Evolutionary conservation across 257 asterid species (phyloP), one percentile per base, ranked within the genome.

Genomic region (Nicotiana knightiana): DNA sequence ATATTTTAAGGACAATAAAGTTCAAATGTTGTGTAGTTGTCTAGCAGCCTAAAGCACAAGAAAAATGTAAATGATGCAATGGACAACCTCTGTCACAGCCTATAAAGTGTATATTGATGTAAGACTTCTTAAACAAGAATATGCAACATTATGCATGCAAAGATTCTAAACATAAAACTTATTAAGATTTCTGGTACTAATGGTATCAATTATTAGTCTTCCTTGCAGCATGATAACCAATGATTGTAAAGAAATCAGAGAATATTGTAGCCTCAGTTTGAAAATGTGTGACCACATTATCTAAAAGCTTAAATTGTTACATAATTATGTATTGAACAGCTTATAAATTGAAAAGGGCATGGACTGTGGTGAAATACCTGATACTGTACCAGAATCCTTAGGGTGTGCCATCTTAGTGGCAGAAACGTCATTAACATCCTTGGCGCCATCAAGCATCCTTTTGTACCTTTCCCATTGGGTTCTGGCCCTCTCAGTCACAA

Each of bases 401-500:
- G 77, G 46, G 73, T 66, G 80, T 66, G 88, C 55, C 81, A 54
- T 68, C 83, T 87, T 86, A 68, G 85, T 53, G 67, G 81, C 58
- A 73, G 89, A 85, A 55, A 81, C 81, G 67, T 85, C 81, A 26
- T 78, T 80, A 76, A 71, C 76, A 67, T 86, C 87, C 85, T 86
- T 86, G 85, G 98, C 98, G 76, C 86, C 90, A 82, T 88, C 94
- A 87, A 96, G 99, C 98, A 94, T 92, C 39, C 82, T 48, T 88
- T 84, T 91, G 88, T 90, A 96, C 86, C 88, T 90, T 79, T 79
- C 86, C 99, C 99, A 96, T 57, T 93, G 98, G 76, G 77, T 88
- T 85, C 85, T 89, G 77, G 99, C 92, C 89, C 86, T 93, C 88
- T 91, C 95, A 26, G 97, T 96, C 85, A 96, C 92, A 91, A 94